phyloP scores from a whole-genome alignment of 2,329 filamentous ascomycete genomes.

The Apiospora koreana region DNA sequence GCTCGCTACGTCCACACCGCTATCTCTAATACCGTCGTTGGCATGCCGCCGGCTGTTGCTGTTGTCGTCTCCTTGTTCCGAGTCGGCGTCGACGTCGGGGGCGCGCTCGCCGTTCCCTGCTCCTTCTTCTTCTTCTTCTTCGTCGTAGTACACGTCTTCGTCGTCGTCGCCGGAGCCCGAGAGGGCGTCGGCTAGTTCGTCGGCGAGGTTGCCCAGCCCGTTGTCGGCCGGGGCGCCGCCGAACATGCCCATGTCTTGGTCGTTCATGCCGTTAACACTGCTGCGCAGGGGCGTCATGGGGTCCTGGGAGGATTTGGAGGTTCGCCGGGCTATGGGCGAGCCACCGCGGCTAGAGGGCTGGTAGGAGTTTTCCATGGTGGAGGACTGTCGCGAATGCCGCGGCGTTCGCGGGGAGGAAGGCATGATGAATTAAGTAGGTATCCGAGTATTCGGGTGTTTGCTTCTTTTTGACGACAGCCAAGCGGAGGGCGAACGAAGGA shows the following conservation, averaged over 20 bases:
- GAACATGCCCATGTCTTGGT: conserved; percentile 50
- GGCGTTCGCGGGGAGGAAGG: conserved; percentile 55
- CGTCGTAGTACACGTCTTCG: conserved; percentile 40
- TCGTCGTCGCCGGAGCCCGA: conserved; percentile 54
- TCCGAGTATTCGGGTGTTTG: background rate
- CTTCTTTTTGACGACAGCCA: background rate
- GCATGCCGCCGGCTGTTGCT: conserved; percentile 18
- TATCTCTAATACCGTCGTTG: conserved; percentile 39
- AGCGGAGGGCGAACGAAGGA: background rate
- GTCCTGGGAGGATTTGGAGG: conserved; percentile 55
- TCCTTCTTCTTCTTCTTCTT: conserved; percentile 20
- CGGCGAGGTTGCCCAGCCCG: conserved; percentile 75
- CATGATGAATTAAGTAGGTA: conserved; percentile 32
- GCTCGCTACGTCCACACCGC: conserved; percentile 43
- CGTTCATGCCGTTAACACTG: conserved; percentile 42
- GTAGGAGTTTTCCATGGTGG: conserved; percentile 48
- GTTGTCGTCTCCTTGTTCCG: conserved; percentile 24
- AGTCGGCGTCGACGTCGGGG: conserved; percentile 40
- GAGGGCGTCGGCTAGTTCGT: conserved; percentile 76
- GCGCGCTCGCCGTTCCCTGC: conserved; percentile 25
- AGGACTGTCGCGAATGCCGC: conserved; percentile 60
- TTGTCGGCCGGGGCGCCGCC: conserved; percentile 45
- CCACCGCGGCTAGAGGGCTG: conserved; percentile 39
- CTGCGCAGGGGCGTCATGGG: conserved; percentile 46
- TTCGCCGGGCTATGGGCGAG: conserved; percentile 48